Conservation (phyloP, 306 rosid genomes). For the Biancaea sappan region DNA sequence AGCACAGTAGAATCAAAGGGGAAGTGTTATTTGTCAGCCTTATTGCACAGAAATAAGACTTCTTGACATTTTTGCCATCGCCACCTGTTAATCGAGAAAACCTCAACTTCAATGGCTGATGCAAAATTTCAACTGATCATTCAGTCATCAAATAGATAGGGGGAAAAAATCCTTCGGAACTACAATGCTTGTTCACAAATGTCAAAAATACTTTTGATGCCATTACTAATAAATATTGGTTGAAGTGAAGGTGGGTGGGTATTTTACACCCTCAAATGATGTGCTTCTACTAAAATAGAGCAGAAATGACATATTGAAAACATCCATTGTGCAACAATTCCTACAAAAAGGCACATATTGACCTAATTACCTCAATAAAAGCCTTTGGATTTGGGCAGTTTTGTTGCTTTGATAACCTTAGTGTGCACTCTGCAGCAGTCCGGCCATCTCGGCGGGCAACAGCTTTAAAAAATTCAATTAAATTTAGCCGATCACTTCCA, state of each 20-base stretch:
- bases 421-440: conserved; percentile 83
- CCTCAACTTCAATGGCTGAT: neutral
- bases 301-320: neutral
- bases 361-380: conserved; percentile 72
- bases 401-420: conserved; percentile 82
- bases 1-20: neutral
- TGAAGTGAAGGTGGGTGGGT: neutral
- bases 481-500: conserved; percentile 80
- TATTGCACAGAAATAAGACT: neutral
- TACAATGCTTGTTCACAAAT: neutral
- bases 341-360: neutral
- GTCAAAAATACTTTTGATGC: neutral
- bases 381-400: conserved; percentile 96
- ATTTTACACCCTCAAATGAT: neutral
- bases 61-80: neutral
- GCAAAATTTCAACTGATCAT: neutral
- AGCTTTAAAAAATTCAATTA: conserved; percentile 91
- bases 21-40: neutral
- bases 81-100: neutral
- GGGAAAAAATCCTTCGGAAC: too few relatives aligned
- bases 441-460: conserved; percentile 96
- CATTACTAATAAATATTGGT: neutral
- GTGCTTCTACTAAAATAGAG: neutral
- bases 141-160: neutral
- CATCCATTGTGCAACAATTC: neutral